Conservation (phyloP, 257 asterid species). For the Plectranthus barbatus region DNA sequence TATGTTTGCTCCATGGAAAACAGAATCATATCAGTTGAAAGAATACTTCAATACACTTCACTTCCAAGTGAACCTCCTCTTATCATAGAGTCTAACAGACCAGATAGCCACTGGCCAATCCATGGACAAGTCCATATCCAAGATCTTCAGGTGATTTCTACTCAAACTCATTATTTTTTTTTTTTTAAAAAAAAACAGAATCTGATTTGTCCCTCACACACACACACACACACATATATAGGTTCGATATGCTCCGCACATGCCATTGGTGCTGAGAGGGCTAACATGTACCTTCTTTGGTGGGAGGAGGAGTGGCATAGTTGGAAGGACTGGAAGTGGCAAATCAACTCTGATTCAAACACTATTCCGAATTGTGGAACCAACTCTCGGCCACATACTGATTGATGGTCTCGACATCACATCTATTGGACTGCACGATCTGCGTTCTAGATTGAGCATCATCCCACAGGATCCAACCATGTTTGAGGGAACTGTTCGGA, state of each 20-base stretch:
- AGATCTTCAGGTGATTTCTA: conserved; percentile 80
- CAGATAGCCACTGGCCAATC: conserved; percentile 53
- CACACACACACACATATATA: too few species aligned
- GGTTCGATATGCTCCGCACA: conserved; percentile 60
- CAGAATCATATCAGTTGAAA: conserved; percentile 76
- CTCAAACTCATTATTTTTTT: too few species aligned
- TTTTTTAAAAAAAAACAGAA: too few species aligned
- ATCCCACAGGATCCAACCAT: conserved; percentile 98
- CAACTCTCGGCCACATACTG: conserved; percentile 50
- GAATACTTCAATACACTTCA: conserved; percentile 67
- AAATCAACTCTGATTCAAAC: conserved; percentile 88
- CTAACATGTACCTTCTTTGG: conserved; percentile 74
- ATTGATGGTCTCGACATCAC: conserved; percentile 60
- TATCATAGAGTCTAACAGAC: conserved; percentile 52
- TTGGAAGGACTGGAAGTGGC: conserved; percentile 95
- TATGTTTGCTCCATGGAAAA: conserved; percentile 62
- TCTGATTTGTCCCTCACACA: too few species aligned
- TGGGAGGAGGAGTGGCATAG: conserved; percentile 75
- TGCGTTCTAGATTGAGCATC: conserved; percentile 72
- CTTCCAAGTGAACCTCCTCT: conserved; percentile 76
- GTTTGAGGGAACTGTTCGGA: conserved; percentile 85
- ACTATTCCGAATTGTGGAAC: conserved; percentile 80
- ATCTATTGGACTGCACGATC: conserved; percentile 71
- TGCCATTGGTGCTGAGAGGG: conserved; percentile 85
- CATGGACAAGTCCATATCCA: conserved; percentile 54